A percentile compares a stretch with the other conserved stretches of the same genome.
phyloP scores from a whole-genome alignment of 768 basidiomycete species.

The Mycena venus region DNA sequence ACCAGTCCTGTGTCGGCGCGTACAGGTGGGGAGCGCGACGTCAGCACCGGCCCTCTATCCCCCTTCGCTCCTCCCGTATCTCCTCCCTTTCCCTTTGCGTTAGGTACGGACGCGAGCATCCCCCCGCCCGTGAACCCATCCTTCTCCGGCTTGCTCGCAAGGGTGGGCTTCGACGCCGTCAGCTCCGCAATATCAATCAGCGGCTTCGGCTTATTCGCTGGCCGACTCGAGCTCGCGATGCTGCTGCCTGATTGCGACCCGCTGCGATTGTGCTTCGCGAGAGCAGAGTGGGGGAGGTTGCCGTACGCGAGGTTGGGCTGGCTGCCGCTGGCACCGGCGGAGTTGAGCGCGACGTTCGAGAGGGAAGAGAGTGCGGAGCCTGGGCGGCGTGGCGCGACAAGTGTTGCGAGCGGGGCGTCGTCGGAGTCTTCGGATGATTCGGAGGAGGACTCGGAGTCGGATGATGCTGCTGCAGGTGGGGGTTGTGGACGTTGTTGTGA shows the following conservation, averaged over 20 bases:
- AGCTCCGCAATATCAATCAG: constrained; percentile 66
- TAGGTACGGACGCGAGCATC: constrained; percentile 39
- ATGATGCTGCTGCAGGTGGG: neutral
- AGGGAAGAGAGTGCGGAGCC: constrained; percentile 68
- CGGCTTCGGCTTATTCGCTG: constrained; percentile 50
- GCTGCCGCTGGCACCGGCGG: neutral
- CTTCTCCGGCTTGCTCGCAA: constrained; percentile 25
- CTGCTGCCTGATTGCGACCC: constrained; percentile 9
- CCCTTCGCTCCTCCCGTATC: neutral
- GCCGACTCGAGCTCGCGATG: constrained; percentile 2
- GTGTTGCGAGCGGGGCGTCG: constrained; percentile 73
- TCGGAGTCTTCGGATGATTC: constrained; percentile 64
- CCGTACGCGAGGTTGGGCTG: neutral
- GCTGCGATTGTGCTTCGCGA: neutral
- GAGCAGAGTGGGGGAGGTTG: neutral
- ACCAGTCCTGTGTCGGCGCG: constrained; percentile 1
- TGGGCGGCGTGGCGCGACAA: constrained; percentile 74
- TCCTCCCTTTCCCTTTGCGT: neutral
- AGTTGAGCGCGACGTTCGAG: neutral
- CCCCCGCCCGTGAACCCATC: constrained; percentile 56
- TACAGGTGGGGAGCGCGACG: constrained; percentile 31
- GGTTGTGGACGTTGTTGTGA: neutral
- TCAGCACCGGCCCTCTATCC: constrained; percentile 26
- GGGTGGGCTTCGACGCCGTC: constrained; percentile 35
- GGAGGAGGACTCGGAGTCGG: constrained; percentile 28